Evolutionary conservation across 2,329 filamentous ascomycete genomes (phyloP), one percentile per base, ranked within the genome.

Genomic region (Knufia fluminis): DNA sequence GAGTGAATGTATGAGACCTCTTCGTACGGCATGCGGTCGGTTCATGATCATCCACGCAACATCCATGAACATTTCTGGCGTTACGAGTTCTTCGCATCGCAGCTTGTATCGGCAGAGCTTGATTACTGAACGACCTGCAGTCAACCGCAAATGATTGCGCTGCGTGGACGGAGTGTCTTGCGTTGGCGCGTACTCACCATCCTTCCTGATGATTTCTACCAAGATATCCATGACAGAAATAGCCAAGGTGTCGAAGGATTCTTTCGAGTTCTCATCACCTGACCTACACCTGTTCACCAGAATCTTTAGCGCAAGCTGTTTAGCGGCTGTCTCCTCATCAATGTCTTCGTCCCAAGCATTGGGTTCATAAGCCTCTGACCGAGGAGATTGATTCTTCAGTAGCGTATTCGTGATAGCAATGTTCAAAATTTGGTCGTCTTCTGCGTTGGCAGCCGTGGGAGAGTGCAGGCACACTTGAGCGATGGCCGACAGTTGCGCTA

Each of bases 21-120:
- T 78, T 28, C 92, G 83, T 23, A 97, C 88, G 55, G 83, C 76
- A 1, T 78, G 70, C 44, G 85, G 75, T 4, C 76, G 74, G 61
- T 96, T 90, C 63, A 97, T 91, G 1, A 85, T 80, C 10, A 95
- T 78, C 53, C 86, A 77, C 0, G 89, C 85, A 9, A 98, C 75
- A 23, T 79, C 76, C 62, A 95, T 87, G 68, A 97, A 98, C 60
- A 85, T 82, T 3, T 71, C 64, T 0, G 85, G 79, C 3, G 78
- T 77, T 43, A 97, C 74, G 17, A 88, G 68, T 42, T 84, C 80
- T 60, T 97, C 91, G 56, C 68, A 72, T 19, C 91, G 81, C 23
- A 78, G 75, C 61, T 84, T 85, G 38, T 80, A 75, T 17, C 80
- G 84, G 62, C 87, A 94, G 2, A 98, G 72, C 67, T 97, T 98